Base-by-base conservation (phyloP, 2,329 filamentous ascomycete species). In the Phaeophleospora eucalypticola region DNA sequence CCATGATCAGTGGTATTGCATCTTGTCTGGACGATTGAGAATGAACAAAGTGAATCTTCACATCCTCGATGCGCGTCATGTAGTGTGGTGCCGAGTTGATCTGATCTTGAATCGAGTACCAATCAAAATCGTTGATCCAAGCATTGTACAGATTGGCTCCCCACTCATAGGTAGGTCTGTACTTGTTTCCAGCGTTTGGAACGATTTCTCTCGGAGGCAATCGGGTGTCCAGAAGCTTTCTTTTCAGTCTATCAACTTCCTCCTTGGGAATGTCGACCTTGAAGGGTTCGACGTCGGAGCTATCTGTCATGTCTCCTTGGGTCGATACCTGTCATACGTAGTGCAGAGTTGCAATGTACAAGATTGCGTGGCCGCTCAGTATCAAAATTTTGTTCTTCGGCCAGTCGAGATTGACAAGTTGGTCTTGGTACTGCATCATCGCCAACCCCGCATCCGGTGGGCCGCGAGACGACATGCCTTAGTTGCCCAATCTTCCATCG, bases 1-100 rank as follows among this genome's bases (percentile, higher is more conserved):
- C 56, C 41, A 73, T 57, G 3, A 74, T 58, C 2, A 74, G 53
- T 0, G 71, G 69, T 18, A 73, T 69, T 0, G 68, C 68, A 34
- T 64, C 54, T 3, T 36, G 69, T 66, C 49, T 46, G 6, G 45
- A 46, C 2, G 60, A 59, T 17, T 58, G 59, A 16, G 66, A 60
- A 46, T 69, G 67, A 8, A 71, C 56, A 49, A 71, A 71, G 54
- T 68, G 66, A 14, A 68, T 57, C 3, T 61, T 62, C 14, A 68
- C 45, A 12, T 54, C 50, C 45, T 70, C 66, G 19, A 69, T 59
- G n/a, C 57, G 50, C 2, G 65, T 66, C 4, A 54, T 64, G 51
- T 59, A 70, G 43, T 70, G 66, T 9, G 62, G 49, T 52, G 48
- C 45, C 21, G 54, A 55, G 7, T 62, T 65, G 39, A 70, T 67